Conservation (phyloP, 768 basidiomycete species). For the Suillus lakei region DNA sequence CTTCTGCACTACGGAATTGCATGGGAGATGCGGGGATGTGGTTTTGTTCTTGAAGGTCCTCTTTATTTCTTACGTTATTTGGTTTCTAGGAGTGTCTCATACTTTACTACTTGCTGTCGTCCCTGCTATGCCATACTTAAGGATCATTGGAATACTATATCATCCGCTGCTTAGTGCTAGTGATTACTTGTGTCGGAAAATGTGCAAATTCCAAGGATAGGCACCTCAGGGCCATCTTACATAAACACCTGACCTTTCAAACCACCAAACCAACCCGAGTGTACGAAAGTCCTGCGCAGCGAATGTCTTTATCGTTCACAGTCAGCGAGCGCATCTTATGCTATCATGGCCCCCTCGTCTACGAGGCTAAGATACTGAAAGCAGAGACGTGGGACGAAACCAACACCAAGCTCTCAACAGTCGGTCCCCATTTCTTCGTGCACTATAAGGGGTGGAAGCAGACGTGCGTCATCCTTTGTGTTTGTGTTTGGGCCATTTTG, state of each 20-base stretch:
- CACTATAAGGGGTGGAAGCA: slow-evolving; percentile 99
- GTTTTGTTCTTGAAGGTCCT: background rate
- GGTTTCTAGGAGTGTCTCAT: background rate
- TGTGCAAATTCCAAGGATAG: background rate
- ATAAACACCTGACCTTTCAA: slow-evolving; percentile 5
- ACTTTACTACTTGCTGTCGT: background rate
- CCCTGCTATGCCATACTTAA: background rate
- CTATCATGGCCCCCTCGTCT: slow-evolving; percentile 94
- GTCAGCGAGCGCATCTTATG: slow-evolving; percentile 85
- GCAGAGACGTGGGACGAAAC: slow-evolving; percentile 66
- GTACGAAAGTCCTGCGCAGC: background rate
- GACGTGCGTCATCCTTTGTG: slow-evolving; percentile 58
- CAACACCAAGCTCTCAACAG: slow-evolving; percentile 57
- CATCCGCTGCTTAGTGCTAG: background rate
- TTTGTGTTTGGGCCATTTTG: slow-evolving; percentile 1
- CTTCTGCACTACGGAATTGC: background rate
- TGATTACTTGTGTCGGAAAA: background rate
- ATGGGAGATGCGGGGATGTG: background rate
- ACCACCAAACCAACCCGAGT: background rate
- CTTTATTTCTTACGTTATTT: background rate
- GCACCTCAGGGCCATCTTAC: background rate
- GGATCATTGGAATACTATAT: too few relatives aligned
- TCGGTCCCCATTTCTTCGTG: slow-evolving; percentile 89
- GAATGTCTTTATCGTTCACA: slow-evolving; percentile 43
- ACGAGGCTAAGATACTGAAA: slow-evolving; percentile 92